Conservation (phyloP, 2,329 filamentous ascomycete species). For the Didymella sp. region DNA sequence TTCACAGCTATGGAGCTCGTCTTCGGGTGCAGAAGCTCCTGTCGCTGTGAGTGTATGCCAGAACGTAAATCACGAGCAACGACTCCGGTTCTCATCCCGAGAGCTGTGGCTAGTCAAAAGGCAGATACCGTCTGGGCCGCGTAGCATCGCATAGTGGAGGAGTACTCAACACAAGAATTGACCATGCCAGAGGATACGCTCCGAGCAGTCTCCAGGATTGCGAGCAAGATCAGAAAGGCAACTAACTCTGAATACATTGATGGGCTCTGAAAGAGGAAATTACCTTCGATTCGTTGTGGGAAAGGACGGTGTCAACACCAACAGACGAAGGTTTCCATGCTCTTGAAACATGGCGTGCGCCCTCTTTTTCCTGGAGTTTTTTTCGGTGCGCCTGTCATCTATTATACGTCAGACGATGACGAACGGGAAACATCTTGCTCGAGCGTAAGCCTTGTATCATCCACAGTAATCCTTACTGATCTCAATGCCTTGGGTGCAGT, state of each 20-base stretch:
- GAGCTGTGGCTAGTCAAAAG: conserved; percentile 38
- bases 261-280: conserved; percentile 46
- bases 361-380: conserved; percentile 46
- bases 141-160: conserved; percentile 44
- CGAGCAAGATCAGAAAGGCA: conserved; percentile 39
- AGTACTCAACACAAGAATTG: conserved; percentile 38
- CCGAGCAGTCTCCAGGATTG: conserved; percentile 46
- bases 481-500: conserved; percentile 41
- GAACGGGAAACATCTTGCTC: conserved; percentile 29
- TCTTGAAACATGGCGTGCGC: conserved; percentile 36
- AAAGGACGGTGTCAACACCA: conserved; percentile 13
- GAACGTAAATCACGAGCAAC: conserved; percentile 37
- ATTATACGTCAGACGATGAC: conserved; percentile 30
- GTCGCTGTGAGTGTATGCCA: conserved; percentile 44
- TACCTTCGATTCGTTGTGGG: conserved; percentile 43
- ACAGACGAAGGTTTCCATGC: conserved; percentile 17
- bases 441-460: conserved; percentile 26
- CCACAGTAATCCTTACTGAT: conserved; percentile 25
- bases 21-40: conserved; percentile 45
- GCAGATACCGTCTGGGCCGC: conserved; percentile 32
- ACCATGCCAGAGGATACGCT: conserved; percentile 41
- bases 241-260: conserved; percentile 43
- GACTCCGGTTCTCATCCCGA: conserved; percentile 43
- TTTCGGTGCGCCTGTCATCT: conserved; percentile 38
- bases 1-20: conserved; percentile 45